A percentile compares a stretch with the other conserved stretches of the same genome.
phyloP scores from a whole-genome alignment of 225 moss, liverwort and hornwort species.

The Polytrichum commune region DNA sequence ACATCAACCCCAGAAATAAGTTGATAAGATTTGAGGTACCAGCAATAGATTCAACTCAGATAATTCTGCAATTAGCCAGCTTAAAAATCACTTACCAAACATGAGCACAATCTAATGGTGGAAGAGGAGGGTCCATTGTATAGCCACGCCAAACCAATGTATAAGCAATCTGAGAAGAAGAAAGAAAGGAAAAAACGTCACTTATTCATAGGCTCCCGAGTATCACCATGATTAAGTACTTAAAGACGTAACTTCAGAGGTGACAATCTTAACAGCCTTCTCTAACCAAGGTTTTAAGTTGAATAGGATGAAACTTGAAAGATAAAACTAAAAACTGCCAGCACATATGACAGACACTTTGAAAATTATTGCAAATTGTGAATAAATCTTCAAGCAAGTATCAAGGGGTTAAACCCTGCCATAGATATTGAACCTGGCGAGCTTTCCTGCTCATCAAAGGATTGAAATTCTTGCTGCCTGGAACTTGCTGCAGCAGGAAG shows the following conservation, averaged over 20 bases:
- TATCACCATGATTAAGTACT: constrained; percentile 5
- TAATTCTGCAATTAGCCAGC: too few species aligned
- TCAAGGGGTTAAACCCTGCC: not conserved
- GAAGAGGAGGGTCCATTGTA: constrained; percentile 90
- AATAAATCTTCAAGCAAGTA: not conserved
- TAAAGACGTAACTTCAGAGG: not conserved
- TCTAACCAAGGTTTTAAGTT: too few species aligned
- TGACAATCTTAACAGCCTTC: too few species aligned
- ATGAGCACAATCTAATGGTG: constrained; percentile 94
- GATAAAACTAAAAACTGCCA: too few species aligned
- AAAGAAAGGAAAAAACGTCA: not conserved
- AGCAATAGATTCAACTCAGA: too few species aligned
- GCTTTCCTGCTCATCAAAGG: constrained; percentile 84
- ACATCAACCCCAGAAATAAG: too few species aligned
- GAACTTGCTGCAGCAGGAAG: constrained; percentile 96
- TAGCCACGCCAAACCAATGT: constrained; percentile 80
- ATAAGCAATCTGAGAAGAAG: constrained; percentile 63
- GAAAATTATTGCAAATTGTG: constrained; percentile 4
- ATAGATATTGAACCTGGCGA: constrained; percentile 59
- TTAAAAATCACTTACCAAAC: constrained; percentile 54
- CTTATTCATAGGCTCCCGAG: not conserved
- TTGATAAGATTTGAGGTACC: too few species aligned
- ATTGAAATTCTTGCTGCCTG: constrained; percentile 89
- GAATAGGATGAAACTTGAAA: too few species aligned
- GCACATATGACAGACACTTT: constrained; percentile 1